Evolutionary conservation across 495 filamentous ascomycete species (phyloP), one percentile per base, ranked within the genome.

Genomic region (Podospora didyma): DNA sequence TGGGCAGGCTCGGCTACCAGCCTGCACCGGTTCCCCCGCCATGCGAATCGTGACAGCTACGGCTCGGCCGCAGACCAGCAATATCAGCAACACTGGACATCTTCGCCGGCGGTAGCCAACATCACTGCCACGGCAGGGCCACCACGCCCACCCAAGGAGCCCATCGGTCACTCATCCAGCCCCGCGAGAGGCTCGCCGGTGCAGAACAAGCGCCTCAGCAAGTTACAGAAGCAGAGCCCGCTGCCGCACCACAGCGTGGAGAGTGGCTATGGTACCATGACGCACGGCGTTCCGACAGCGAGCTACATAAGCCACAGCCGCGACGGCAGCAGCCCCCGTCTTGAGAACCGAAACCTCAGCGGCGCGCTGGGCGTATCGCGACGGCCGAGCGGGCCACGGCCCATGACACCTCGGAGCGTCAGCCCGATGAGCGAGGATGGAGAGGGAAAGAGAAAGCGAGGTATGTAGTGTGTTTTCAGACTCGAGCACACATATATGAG

Each of bases 1-100:
- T 96, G 89, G 86, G 84, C 79, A 49, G 83, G 85, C 44, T 79
- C 75, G 4, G 83, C 79, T 39, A 86, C 84, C 52, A 74, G 69
- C 51, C 70, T 83, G 19, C 51, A 72, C 61, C 67, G 72, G 22
- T 72, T 77, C 60, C 61, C 67, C 50, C 56, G 66, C 56, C 68
- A 74, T 46, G 54, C 63, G 48, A 69, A 76, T 53, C 67, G 73
- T 16, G 79, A 82, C 60, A 77, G 73, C 59, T 72, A 74, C 56
- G 74, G 67, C 34, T 66, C 54, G 45, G 65, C 53, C 39, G 62
- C 45, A 56, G 66, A 49, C 26, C 26, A 31, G 48, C 55, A 56
- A 34, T 69, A 72, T 53, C 72, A 70, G 51, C 74, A 73, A 39
- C 67, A 68, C 47, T 78, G 67, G 79, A 68, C 68, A 19, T 66